Base-by-base conservation (phyloP, 169 alveolate genomes). In the Plasmodium fragile region DNA sequence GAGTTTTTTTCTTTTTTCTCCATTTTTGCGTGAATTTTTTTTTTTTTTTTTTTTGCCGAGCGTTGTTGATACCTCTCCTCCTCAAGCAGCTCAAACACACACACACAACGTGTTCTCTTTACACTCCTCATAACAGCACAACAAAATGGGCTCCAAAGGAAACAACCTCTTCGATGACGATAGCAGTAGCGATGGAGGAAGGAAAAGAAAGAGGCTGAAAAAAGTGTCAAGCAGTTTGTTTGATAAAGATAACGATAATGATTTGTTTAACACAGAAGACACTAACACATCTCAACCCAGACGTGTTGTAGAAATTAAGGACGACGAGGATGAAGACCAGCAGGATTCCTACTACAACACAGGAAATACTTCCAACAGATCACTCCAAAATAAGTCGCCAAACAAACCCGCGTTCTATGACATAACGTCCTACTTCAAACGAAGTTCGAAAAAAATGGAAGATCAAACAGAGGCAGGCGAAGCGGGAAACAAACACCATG, bases 361-460 rank as follows among this genome's bases (percentile, higher is more conserved):
- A 16, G n/a, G 39, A 45, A 41, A 10, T 5, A 72, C 16, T 16
- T 45, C n/a, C 36, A 71, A 45, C 45, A 70, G 45, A n/a, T 16
- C 83, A 11, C n/a, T 83, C 5, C 32, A 43, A 1, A 70, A 55
- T 13, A 83, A 83, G n/a, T 0, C 92, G 6, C 16, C 92, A 10
- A 28, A 28, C 30, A 84, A 73, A 77, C 32, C 69, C 28, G 34
- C 34, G 28, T 84, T 49, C 78, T 49, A 78, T 78, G 89, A 87
- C 53, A 87, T 87, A 55, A 77, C 81, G 6, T 87, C 93, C 22
- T 87, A 77, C 49, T 87, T 87, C 81, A 75, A 87, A 39, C 73
- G 90, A 4, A 41, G 11, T 28, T 28, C 80, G 16, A 87, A 87
- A 78, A 77, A 78, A 22, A 36, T 43, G 49, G 90, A 41, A 25